phyloP scores from a whole-genome alignment of 225 moss, liverwort and hornwort genomes.

The Anthoceros angustus region DNA sequence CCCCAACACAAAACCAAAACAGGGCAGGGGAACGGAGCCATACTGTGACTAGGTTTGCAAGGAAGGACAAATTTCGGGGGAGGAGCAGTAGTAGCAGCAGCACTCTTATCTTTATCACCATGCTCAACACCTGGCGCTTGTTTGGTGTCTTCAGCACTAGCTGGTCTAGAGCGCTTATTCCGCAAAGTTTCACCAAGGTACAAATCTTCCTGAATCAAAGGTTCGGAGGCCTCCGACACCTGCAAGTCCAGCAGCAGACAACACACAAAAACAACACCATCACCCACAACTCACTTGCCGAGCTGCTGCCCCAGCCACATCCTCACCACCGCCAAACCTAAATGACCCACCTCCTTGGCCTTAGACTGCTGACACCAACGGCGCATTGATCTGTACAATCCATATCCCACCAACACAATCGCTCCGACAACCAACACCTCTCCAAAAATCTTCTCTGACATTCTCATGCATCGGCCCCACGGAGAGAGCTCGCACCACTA shows the following conservation, averaged over 20 bases:
- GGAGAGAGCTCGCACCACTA: too few species aligned
- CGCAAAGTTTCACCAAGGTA: neutral
- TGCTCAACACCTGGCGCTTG: neutral
- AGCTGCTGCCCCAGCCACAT: too few species aligned
- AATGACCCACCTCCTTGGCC: slow-evolving; percentile 3
- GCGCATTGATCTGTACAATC: slow-evolving; percentile 5
- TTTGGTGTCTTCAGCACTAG: neutral
- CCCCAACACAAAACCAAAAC: too few species aligned
- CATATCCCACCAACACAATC: slow-evolving; percentile 5
- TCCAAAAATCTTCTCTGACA: slow-evolving; percentile 3
- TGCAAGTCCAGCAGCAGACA: neutral
- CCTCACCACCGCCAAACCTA: neutral
- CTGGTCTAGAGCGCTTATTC: neutral
- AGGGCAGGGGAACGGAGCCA: too few species aligned
- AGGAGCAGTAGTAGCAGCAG: too few species aligned
- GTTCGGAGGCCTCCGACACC: neutral
- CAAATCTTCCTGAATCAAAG: neutral
- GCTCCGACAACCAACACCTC: neutral
- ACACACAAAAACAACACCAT: neutral
- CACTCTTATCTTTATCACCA: neutral
- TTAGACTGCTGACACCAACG: slow-evolving; percentile 3
- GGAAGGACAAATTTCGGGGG: too few species aligned
- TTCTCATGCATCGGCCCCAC: neutral
- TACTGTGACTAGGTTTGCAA: too few species aligned
- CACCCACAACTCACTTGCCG: neutral